Base-by-base conservation (phyloP, 768 basidiomycete genomes). In the Tephrocybe sp. region DNA sequence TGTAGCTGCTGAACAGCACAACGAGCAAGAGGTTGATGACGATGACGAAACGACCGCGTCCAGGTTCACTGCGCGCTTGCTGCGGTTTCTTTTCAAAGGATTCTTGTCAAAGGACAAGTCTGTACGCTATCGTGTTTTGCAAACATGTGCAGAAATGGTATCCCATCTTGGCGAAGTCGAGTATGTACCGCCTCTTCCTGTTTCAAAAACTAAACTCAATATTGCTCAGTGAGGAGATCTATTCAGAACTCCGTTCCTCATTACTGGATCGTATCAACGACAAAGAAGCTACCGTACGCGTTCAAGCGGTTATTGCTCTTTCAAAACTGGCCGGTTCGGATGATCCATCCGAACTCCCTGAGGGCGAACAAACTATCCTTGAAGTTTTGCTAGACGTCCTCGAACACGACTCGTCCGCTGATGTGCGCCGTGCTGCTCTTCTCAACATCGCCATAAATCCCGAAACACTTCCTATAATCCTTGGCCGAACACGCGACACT, bases 21-120 rank as follows among this genome's bases (percentile, higher is more conserved):
- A 59, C 13, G 67, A 66, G 1, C 64, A 65, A 9, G 73, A 76
- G 13, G 76, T 78, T 8, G 62, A 68, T 5, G 69, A 75, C 1
- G 81, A 82, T 4, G 33, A 34, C 5, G 84, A 88, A 3, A 83
- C 84, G 0, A 72, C 82, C 1, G 77, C 82, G 0, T 75, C 85
- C 2, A 79, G 91, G 34, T 88, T 94, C 59, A 77, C 85, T 1
- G 73, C 75, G 7, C 72, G 73, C 45, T 69, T 92, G 10, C 72
- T 93, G 29, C 72, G 71, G 19, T 83, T 83, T 60, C 75, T 95
- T 23, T 69, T 93, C 51, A 76, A 77, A 50, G 94, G 92, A 3
- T 91, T 92, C 65, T 58, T 72, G 15, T 85, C 92, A 3, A 95
- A 93, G 64, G 91, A 95, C 69, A 97, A 94, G 69, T 76, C 74